phyloP scores from a whole-genome alignment of 1,284 basidiomycete genomes.

The Pseudozyma flocculosa region DNA sequence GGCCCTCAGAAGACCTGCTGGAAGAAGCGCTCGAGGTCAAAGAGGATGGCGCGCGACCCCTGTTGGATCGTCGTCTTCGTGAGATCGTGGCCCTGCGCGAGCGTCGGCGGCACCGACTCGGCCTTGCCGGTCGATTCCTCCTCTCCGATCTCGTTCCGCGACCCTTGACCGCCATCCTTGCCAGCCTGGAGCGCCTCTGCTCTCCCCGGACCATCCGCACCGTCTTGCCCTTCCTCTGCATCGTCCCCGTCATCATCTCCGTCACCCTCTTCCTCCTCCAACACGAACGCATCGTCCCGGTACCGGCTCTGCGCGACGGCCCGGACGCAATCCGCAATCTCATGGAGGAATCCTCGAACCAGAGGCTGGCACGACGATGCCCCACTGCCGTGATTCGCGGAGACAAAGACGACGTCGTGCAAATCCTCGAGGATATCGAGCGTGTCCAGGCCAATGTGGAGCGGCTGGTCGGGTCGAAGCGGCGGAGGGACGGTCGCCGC shows the following conservation, averaged over 20 bases:
- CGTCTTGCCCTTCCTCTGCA: too few relatives aligned
- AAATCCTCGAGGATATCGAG: slow-evolving; percentile 34
- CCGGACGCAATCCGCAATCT: slow-evolving; percentile 11
- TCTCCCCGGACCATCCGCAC: too few relatives aligned
- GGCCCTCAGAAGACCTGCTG: not conserved
- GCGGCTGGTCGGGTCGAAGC: slow-evolving; percentile 20
- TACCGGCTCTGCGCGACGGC: slow-evolving; percentile 12
- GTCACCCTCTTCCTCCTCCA: slow-evolving; percentile 6
- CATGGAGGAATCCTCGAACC: slow-evolving; percentile 7
- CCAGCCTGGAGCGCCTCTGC: too few relatives aligned
- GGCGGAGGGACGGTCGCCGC: slow-evolving; percentile 4
- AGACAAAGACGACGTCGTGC: slow-evolving; percentile 7
- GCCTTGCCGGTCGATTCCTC: too few relatives aligned
- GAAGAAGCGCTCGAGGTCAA: slow-evolving; percentile 24
- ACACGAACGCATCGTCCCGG: slow-evolving; percentile 11
- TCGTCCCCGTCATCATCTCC: not conserved
- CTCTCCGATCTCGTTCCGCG: too few relatives aligned
- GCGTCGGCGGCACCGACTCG: too few relatives aligned
- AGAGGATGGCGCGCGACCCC: slow-evolving; percentile 16
- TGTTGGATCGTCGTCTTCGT: slow-evolving; percentile 14
- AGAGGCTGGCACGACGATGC: not conserved
- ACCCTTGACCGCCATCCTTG: too few relatives aligned
- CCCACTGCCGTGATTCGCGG: too few relatives aligned
- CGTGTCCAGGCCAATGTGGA: slow-evolving; percentile 28
- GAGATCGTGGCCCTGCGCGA: too few relatives aligned